These are phyloP conservation scores for Sordariomycetes sp. DNA, from an alignment of 2,329 filamentous ascomycete species.

Conservation along the genomic window DNA sequence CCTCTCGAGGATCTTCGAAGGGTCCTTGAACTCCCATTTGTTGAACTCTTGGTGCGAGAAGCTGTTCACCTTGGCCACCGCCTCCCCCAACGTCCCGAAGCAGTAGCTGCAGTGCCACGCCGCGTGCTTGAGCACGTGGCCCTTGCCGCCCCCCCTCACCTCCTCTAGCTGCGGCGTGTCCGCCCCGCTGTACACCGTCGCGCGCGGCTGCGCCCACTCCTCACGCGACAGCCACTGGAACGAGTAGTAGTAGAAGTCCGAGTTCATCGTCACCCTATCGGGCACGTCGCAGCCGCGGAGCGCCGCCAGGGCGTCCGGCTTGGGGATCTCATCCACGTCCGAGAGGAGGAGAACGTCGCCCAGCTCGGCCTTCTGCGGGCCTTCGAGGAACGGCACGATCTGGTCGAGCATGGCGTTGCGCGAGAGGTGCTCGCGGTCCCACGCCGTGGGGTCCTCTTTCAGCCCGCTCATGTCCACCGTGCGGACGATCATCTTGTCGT, in stretches of 20 bases:
- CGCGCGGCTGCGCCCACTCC: constrained; percentile 47
- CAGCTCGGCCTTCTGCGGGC: constrained; percentile 24
- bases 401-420: constrained; percentile 48
- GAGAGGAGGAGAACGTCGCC: constrained; percentile 48
- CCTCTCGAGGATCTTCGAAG: constrained; percentile 24
- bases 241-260: constrained; percentile 45
- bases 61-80: constrained; percentile 43
- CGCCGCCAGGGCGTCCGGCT: constrained; percentile 35
- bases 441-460: constrained; percentile 16
- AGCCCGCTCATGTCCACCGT: constrained; percentile 11
- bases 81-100: constrained; percentile 43
- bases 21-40: constrained; percentile 25
- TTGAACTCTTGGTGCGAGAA: constrained; percentile 38
- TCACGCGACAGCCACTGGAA: constrained; percentile 35
- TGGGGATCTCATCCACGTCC: constrained; percentile 54
- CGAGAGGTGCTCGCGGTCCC: constrained; percentile 41
- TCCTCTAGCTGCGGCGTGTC: constrained; percentile 41
- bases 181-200: constrained; percentile 36
- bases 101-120: constrained; percentile 55
- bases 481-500: constrained; percentile 49
- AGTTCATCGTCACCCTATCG: constrained; percentile 37
- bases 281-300: constrained; percentile 42
- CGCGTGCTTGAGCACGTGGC: constrained; percentile 29
- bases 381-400: constrained; percentile 37
- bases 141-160: constrained; percentile 36